Base-by-base conservation (phyloP, 202 grass and related monocot species). In the Bolboschoenoplectus hybrid region DNA sequence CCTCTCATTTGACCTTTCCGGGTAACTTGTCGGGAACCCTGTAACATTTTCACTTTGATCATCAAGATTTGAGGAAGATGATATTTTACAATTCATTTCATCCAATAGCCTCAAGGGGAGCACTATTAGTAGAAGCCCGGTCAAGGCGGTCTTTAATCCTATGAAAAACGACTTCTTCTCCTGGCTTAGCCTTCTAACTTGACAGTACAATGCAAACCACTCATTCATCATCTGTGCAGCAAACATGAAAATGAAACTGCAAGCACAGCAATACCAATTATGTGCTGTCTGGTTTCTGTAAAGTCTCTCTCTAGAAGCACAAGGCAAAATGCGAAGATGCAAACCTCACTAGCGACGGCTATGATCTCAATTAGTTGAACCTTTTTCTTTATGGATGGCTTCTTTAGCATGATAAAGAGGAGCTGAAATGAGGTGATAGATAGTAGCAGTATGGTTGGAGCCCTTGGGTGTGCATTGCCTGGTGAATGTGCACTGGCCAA, bases 301-400 rank as follows among this genome's bases (percentile, higher is more conserved):
- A 89, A 80, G 45, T 82, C 35, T 86, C 76, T 76, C 52, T 92
- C 90, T 38, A 67, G 5, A 57, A 95, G 82, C 60, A 66, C 61
- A 14, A 95, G 82, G 84, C 97, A 98, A 68, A 88, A 90, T 45
- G 85, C 90, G 71, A 98, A 94, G 34, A 94, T 66, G 32, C 87
- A 85, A 20, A 91, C 89, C 87, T 98, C 92, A 86, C 89, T 72
- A 82, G 80, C 82, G 52, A 96, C 79, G n/a, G 91, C 87, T n/a
- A 96, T 64, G 82, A 86, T 89, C 92, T 98, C 97, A 63, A 92
- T 89, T 76, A 98, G 68, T 89, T 98, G 97, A 85, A 91, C 91
- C 70, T 88, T 92, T 91, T 89, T 98, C 93, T 82, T 94, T 71
- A 96, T 87, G 89, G 96, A 98, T 14, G 97, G 97, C 81, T 92